phyloP scores from a whole-genome alignment of 139 green algal species.

The Micractinium sp. region DNA sequence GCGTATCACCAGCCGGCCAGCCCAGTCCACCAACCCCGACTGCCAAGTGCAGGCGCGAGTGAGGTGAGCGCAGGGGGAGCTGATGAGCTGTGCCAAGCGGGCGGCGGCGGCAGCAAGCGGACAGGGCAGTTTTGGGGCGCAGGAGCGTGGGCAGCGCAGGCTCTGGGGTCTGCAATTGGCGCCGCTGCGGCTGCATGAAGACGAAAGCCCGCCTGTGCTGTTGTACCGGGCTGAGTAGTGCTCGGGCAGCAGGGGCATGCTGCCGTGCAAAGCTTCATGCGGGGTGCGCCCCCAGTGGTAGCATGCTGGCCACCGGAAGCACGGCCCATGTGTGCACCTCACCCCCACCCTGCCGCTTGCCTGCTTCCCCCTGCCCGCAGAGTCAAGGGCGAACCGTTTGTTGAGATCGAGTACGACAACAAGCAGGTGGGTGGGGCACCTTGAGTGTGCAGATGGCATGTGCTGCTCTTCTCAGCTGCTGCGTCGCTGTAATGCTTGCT shows the following conservation, averaged over 20 bases:
- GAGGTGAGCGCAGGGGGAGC: slow-evolving; percentile 5
- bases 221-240: no score
- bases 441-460: no score
- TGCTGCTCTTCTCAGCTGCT: no score
- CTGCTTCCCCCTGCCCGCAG: neutral
- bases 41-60: slow-evolving; percentile 41
- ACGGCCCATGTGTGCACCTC: no score
- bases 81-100: neutral
- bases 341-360: neutral
- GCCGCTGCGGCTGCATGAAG: no score
- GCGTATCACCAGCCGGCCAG: slow-evolving; percentile 5
- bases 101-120: neutral
- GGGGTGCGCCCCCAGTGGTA: no score
- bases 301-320: no score
- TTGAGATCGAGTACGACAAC: slow-evolving; percentile 51
- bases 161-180: neutral
- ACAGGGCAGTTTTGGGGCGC: no score
- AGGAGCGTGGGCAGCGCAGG: neutral
- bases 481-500: no score
- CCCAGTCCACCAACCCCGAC: slow-evolving; percentile 36
- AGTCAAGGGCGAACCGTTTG: slow-evolving; percentile 38
- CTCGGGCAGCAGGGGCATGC: no score
- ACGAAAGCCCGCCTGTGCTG: no score
- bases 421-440: slow-evolving; percentile 19
- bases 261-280: no score